These are phyloP conservation scores for Simplicillium aogashimaense DNA, from an alignment of 2,329 filamentous ascomycete species.

Conservation along the genomic window DNA sequence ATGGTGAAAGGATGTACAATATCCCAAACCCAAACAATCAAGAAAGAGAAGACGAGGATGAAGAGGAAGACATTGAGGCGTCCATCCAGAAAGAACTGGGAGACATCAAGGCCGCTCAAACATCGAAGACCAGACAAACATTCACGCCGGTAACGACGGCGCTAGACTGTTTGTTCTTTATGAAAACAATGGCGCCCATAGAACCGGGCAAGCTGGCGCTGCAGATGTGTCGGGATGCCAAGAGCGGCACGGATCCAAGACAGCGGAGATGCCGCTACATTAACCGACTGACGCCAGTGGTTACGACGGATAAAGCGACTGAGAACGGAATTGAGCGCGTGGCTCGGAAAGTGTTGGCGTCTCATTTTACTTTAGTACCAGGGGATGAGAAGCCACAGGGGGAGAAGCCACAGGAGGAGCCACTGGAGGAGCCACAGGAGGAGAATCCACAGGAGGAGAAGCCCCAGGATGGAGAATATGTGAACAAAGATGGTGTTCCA, in stretches of 20 bases:
- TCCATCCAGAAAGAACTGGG: slow-evolving; percentile 64
- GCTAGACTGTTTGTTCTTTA: slow-evolving; percentile 55
- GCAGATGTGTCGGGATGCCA: slow-evolving; percentile 46
- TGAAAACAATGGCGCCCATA: slow-evolving; percentile 44
- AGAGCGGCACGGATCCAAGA: slow-evolving; percentile 26
- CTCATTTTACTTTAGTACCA: slow-evolving; percentile 48
- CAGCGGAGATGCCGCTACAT: slow-evolving; percentile 44
- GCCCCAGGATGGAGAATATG: slow-evolving; percentile 1
- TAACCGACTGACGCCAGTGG: slow-evolving; percentile 46
- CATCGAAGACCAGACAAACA: slow-evolving; percentile 30
- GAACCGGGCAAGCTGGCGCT: slow-evolving; percentile 44
- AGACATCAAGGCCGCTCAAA: slow-evolving; percentile 38
- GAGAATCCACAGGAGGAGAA: slow-evolving; percentile 7
- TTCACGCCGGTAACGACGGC: slow-evolving; percentile 45
- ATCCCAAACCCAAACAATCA: slow-evolving; percentile 26
- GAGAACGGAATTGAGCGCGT: slow-evolving; percentile 58
- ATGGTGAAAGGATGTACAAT: slow-evolving; percentile 52
- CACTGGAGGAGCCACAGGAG: slow-evolving; percentile 1
- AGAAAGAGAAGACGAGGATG: slow-evolving; percentile 30
- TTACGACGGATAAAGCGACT: slow-evolving; percentile 52
- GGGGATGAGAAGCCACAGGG: slow-evolving; percentile 7
- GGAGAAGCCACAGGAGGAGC: slow-evolving; percentile 7
- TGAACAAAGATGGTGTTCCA: slow-evolving; percentile 3
- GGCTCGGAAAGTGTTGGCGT: slow-evolving; percentile 49
- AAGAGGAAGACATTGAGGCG: slow-evolving; percentile 58